Evolutionary conservation across 257 asterid species (phyloP).

Genomic region (Capsicum pubescens): DNA sequence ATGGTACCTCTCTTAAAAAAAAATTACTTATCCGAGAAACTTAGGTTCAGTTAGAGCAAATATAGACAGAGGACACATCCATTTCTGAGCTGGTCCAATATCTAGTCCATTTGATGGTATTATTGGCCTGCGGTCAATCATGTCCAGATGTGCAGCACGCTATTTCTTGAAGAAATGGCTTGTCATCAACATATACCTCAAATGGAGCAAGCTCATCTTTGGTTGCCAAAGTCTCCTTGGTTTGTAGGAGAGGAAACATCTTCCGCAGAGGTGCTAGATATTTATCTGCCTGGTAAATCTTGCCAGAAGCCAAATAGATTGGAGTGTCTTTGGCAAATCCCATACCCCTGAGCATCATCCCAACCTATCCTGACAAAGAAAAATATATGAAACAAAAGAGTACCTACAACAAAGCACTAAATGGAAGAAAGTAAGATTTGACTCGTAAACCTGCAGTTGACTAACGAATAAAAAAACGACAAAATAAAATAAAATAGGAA

Average conservation of each 20-base stretch:
- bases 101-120: slow-evolving; percentile 16
- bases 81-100: background rate
- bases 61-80: background rate
- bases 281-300: slow-evolving; percentile 65
- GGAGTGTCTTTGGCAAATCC: slow-evolving; percentile 78
- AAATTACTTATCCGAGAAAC: background rate
- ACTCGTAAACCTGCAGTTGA: background rate
- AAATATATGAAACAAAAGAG: slow-evolving; percentile 41
- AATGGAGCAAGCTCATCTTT: slow-evolving; percentile 71
- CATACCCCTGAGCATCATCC: slow-evolving; percentile 96
- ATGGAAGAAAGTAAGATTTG: background rate
- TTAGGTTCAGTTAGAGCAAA: background rate
- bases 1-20: background rate
- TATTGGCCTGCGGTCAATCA: background rate
- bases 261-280: slow-evolving; percentile 64
- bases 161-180: background rate
- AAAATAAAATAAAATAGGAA: background rate
- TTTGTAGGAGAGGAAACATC: slow-evolving; percentile 83
- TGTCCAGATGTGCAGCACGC: background rate
- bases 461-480: background rate
- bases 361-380: slow-evolving; percentile 94
- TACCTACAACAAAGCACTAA: slow-evolving; percentile 19
- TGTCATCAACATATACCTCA: slow-evolving; percentile 49
- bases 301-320: slow-evolving; percentile 84
- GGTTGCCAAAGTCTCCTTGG: slow-evolving; percentile 76